Evolutionary conservation across 805 yeast genomes (phyloP), one percentile per base, ranked within the genome.

Genomic region (Candida coleopterorum): DNA sequence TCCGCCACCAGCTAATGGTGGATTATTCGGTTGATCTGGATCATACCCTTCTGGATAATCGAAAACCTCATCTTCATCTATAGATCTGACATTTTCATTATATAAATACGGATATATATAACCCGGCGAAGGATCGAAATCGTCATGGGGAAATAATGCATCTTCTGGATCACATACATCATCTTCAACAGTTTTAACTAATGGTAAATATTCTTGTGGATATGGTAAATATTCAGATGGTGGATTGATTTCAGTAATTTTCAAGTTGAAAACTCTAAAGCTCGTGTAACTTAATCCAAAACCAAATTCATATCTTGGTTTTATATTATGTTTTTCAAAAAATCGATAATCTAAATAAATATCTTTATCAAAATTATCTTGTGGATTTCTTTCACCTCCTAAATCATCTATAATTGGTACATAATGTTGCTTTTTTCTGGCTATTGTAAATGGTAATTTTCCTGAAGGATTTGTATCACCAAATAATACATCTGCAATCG

Each of bases 391-490:
- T 2, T 48, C 46, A 1, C 49, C 57, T 27, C 46, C 50, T 27
- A 52, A 53, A 24, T 55, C 62, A 32, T 64, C 69, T 37, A 72
- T 46, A 9, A 74, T 57, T 16, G 73, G 71, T 18, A 70, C 73
- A 44, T 77, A 65, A 37, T 62, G 67, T 52, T 51, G 66, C 23
- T 57, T 59, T 42, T 72, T 70, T 47, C 68, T 71, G 9, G 85
- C 81, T 43, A 79, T 68, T 4, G 85, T 76, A 48, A 78, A 77
- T 1, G 85, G 83, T 24, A 79, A 60, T 41, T 72, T 67, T 4
- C 85, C 85, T 25, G 81, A 74, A 7, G 85, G 84, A 42, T 72
- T 72, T n/a, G 60, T 64, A 25, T 74, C 79, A 1, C 85, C 85
- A 53, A 74, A 79, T 14, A 79, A 49, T 0, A 77, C 68, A 27